Evolutionary conservation across 1,284 basidiomycete genomes (phyloP).

Genomic region (Puccinia horiana): DNA sequence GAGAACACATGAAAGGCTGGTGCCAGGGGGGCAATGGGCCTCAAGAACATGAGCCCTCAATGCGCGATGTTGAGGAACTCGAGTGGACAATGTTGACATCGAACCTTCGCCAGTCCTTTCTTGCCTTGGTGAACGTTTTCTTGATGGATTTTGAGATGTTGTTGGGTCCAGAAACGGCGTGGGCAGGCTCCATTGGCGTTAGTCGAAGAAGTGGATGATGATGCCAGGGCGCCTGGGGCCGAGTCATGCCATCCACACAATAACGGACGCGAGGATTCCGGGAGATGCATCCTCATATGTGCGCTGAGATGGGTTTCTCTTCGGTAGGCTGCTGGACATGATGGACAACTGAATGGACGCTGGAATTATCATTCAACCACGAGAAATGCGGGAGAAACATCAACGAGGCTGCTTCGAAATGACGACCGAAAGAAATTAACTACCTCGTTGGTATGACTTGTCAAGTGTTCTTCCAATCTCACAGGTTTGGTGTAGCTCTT

Average conservation of each 20-base stretch:
- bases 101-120: constrained; percentile 54
- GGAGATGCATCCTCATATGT: constrained; percentile 75
- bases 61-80: constrained; percentile 78
- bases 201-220: constrained; percentile 19
- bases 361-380: background rate
- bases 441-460: constrained; percentile 83
- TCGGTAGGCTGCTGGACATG: constrained; percentile 76
- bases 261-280: constrained; percentile 69
- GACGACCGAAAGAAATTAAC: constrained; percentile 53
- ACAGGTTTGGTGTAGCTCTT: constrained; percentile 84
- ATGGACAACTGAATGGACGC: constrained; percentile 70
- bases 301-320: constrained; percentile 83
- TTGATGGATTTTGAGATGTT: constrained; percentile 76
- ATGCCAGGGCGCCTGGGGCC: background rate
- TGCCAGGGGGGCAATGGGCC: constrained; percentile 73
- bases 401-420: background rate
- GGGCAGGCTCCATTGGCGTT: constrained; percentile 65
- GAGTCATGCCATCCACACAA: constrained; percentile 62
- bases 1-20: constrained; percentile 74
- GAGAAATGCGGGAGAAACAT: background rate
- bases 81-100: constrained; percentile 72
- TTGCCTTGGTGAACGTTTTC: constrained; percentile 61
- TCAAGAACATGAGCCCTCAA: constrained; percentile 74
- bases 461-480: constrained; percentile 77
- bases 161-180: constrained; percentile 87